A percentile compares a stretch with the other conserved stretches of the same genome.
Conservation (phyloP, 23 red algal genomes). For the Agarophyton chilense region DNA sequence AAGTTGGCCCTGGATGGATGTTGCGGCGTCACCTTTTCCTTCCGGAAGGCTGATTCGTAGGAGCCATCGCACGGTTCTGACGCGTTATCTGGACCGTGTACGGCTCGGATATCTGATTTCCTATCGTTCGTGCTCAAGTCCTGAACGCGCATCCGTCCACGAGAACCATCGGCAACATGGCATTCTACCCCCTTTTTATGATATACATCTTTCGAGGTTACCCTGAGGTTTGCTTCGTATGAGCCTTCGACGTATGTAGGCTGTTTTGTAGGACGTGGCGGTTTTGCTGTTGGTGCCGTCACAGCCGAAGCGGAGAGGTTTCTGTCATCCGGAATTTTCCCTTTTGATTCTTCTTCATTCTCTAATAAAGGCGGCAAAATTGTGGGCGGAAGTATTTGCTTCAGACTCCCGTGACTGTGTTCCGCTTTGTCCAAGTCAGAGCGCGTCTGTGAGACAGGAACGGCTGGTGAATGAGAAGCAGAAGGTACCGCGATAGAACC, state of each 20-base stretch:
- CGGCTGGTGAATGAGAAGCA: slow-evolving; percentile 3
- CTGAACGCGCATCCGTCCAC: neutral
- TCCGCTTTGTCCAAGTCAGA: neutral
- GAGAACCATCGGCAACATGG: neutral
- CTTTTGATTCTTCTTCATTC: neutral
- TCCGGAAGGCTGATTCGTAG: neutral
- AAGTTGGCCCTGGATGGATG: neutral
- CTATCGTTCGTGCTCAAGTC: neutral
- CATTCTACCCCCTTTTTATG: neutral
- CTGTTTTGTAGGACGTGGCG: neutral
- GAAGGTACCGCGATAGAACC: neutral
- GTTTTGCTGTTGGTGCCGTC: neutral
- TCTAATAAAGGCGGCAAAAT: neutral
- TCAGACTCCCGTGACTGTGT: neutral
- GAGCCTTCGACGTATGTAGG: neutral
- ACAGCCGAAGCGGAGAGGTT: neutral
- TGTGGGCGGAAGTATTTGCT: slow-evolving; percentile 22
- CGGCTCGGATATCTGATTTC: neutral
- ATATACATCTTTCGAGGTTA: neutral
- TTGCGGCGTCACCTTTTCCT: neutral
- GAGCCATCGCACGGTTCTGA: neutral
- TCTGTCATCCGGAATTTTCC: too few relatives aligned
- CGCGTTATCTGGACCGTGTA: neutral
- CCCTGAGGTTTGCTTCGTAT: neutral
- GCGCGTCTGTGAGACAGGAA: neutral